Conservation (phyloP, 2,329 filamentous ascomycete genomes). For the Penicillium glabrum region DNA sequence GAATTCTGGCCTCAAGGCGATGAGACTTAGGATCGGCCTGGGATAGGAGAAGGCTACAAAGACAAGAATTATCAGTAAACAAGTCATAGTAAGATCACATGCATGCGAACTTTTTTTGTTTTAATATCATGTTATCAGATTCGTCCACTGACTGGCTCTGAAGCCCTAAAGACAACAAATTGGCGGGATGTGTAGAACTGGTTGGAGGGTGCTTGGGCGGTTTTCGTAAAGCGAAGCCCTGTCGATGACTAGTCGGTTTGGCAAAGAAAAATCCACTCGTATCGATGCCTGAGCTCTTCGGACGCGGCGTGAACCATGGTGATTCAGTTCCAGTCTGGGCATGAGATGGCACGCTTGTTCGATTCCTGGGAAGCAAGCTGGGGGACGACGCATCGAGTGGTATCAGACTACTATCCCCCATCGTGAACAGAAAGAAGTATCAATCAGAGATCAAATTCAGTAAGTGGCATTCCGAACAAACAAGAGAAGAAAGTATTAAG, state of each 20-base stretch:
- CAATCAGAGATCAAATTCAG: neutral
- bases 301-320: constrained; percentile 30
- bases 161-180: neutral
- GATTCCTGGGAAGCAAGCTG: neutral
- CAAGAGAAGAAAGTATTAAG: neutral
- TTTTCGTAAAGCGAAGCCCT: constrained; percentile 23
- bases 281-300: constrained; percentile 30
- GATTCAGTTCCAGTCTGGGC: neutral
- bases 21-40: neutral
- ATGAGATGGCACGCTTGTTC: neutral
- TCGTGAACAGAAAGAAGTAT: neutral
- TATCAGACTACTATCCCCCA: neutral
- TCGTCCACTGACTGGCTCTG: neutral
- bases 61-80: neutral
- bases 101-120: neutral
- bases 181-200: neutral
- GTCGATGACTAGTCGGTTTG: constrained; percentile 28
- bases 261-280: constrained; percentile 33
- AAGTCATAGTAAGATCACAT: neutral
- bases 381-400: neutral
- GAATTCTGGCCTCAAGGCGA: neutral
- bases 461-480: neutral
- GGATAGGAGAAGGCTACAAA: neutral
- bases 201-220: constrained; percentile 8
- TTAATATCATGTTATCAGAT: neutral